Conservation (phyloP, 768 basidiomycete species). For the Strobilomyces dryophilus region DNA sequence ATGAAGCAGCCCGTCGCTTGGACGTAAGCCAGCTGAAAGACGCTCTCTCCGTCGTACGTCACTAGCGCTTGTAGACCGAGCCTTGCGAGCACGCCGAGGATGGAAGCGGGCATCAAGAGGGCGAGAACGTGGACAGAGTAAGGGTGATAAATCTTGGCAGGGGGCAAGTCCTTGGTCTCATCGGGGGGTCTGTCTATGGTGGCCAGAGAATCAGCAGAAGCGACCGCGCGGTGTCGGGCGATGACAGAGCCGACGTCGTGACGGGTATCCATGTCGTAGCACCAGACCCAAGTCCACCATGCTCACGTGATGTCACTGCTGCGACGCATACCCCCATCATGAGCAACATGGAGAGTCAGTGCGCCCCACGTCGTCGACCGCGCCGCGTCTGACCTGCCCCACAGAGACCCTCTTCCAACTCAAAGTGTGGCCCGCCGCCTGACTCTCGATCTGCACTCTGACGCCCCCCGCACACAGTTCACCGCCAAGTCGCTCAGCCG, state of each 20-base stretch:
- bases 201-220: constrained; percentile 36
- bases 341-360: constrained; percentile 79
- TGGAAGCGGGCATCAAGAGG: constrained; percentile 74
- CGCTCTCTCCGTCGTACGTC: constrained; percentile 66
- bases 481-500: constrained; percentile 93
- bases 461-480: constrained; percentile 54
- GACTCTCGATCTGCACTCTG: constrained; percentile 11
- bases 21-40: constrained; percentile 81
- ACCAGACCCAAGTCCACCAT: background rate
- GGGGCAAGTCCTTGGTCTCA: constrained; percentile 29
- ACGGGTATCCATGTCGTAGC: background rate
- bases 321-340: background rate
- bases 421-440: constrained; percentile 57
- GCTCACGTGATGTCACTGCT: constrained; percentile 11
- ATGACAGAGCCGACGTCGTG: constrained; percentile 33
- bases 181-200: constrained; percentile 40
- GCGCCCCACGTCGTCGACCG: background rate
- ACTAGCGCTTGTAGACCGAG: constrained; percentile 74
- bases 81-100: constrained; percentile 80
- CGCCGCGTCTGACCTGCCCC: constrained; percentile 5
- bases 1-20: constrained; percentile 87
- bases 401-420: constrained; percentile 98
- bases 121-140: constrained; percentile 61
- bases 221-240: constrained; percentile 31
- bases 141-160: constrained; percentile 42